Evolutionary conservation across 495 filamentous ascomycete species (phyloP).

Genomic region (Aspergillus cristatus): DNA sequence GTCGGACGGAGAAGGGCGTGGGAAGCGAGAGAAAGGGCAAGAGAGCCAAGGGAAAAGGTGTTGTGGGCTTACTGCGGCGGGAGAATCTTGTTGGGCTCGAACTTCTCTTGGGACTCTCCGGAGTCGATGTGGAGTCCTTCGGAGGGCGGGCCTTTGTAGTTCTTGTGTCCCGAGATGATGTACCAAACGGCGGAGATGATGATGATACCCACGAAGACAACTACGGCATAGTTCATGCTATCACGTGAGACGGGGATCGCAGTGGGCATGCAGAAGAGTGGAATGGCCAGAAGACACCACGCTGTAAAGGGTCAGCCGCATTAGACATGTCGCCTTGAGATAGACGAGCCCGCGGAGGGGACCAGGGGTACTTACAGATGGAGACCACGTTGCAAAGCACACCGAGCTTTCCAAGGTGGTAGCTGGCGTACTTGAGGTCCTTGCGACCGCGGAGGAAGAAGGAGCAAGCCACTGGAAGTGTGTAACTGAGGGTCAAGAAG

Average conservation of each 20-base stretch:
- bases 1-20: no score
- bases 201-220: constrained; percentile 50
- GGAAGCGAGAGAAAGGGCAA: no score
- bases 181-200: constrained; percentile 49
- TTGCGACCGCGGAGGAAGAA: constrained; percentile 39
- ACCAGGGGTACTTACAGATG: constrained; percentile 34
- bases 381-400: constrained; percentile 45
- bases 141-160: constrained; percentile 21
- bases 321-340: constrained; percentile 4
- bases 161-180: constrained; percentile 44
- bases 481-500: constrained; percentile 46
- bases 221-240: constrained; percentile 47
- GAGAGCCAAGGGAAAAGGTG: no score
- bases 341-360: background rate
- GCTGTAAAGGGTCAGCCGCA: constrained; percentile 20
- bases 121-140: constrained; percentile 5
- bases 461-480: constrained; percentile 42
- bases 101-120: no score
- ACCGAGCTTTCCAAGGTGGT: constrained; percentile 48
- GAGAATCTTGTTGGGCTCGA: no score
- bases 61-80: no score
- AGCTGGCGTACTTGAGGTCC: constrained; percentile 43
- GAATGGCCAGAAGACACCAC: constrained; percentile 52
- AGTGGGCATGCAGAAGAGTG: constrained; percentile 40
- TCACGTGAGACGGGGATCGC: constrained; percentile 21